Evolutionary conservation across 495 filamentous ascomycete genomes (phyloP).

Genomic region (Aspergillus funiculosus): DNA sequence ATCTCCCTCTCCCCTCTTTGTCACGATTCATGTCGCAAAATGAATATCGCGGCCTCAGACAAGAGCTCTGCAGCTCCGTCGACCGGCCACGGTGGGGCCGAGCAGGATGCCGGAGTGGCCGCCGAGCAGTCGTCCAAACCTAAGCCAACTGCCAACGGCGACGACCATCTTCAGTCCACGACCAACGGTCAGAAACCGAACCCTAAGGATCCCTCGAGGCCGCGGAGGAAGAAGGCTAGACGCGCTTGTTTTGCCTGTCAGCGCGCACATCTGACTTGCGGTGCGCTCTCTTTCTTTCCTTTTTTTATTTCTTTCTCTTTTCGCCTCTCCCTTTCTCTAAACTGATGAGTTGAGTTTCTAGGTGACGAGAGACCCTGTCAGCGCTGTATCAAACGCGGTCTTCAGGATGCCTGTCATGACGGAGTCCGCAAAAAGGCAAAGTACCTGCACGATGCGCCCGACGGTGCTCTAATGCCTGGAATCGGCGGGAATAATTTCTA

Average conservation of each 20-base stretch:
- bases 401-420: conserved; percentile 87
- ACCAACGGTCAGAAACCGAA: conserved; percentile 21
- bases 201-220: conserved; percentile 65
- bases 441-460: conserved; percentile 92
- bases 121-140: conserved; percentile 24
- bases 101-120: conserved; percentile 47
- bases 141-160: conserved; percentile 49
- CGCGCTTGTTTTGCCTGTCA: conserved; percentile 96
- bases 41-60: conserved; percentile 49
- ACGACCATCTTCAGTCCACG: conserved; percentile 54
- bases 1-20: conserved; percentile 15
- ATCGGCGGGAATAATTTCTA: conserved; percentile 43
- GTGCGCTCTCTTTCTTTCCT: conserved; percentile 51
- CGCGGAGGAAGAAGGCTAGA: conserved; percentile 90
- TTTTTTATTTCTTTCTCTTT: conserved; percentile 3
- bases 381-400: conserved; percentile 86
- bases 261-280: conserved; percentile 93
- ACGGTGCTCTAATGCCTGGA: conserved; percentile 64
- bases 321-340: no score
- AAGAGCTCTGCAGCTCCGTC: conserved; percentile 39
- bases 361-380: conserved; percentile 87
- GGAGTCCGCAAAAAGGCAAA: conserved; percentile 98
- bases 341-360: no score
- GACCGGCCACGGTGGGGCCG: conserved; percentile 41
- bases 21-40: conserved; percentile 35